Conservation (phyloP, 345 rosid genomes). For the Moringa oleifera region DNA sequence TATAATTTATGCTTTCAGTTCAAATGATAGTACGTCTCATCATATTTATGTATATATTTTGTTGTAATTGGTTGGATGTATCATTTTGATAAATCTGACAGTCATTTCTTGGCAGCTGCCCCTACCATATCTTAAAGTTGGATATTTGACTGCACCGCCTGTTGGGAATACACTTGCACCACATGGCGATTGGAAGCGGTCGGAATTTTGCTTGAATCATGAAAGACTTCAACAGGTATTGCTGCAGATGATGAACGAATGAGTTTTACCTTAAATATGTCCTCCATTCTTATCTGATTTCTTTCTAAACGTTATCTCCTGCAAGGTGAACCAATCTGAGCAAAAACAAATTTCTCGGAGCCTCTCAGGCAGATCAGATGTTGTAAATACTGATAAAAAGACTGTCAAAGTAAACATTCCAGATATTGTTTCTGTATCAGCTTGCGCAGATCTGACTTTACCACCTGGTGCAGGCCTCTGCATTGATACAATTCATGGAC, state of each 20-base stretch:
- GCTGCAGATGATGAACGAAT: not conserved
- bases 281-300: not conserved
- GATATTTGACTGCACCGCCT: constrained; percentile 80
- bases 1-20: not conserved
- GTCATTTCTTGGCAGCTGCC: constrained; percentile 57
- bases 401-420: constrained; percentile 61
- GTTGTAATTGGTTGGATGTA: not conserved
- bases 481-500: constrained; percentile 69
- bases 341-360: constrained; percentile 48
- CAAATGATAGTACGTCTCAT: not conserved
- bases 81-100: constrained; percentile 9
- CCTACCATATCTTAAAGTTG: constrained; percentile 77
- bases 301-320: not conserved
- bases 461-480: constrained; percentile 98
- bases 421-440: constrained; percentile 78
- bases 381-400: constrained; percentile 44
- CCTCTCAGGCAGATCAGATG: constrained; percentile 55
- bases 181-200: constrained; percentile 82
- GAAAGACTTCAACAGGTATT: constrained; percentile 86
- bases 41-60: not conserved
- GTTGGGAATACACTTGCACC: constrained; percentile 73
- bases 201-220: constrained; percentile 72
- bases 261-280: not conserved
- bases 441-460: constrained; percentile 89
- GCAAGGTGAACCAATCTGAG: constrained; percentile 49